A percentile compares a stretch with the other conserved stretches of the same genome.
phyloP scores from a whole-genome alignment of 83 land plant species.

The Larix sibirica region DNA sequence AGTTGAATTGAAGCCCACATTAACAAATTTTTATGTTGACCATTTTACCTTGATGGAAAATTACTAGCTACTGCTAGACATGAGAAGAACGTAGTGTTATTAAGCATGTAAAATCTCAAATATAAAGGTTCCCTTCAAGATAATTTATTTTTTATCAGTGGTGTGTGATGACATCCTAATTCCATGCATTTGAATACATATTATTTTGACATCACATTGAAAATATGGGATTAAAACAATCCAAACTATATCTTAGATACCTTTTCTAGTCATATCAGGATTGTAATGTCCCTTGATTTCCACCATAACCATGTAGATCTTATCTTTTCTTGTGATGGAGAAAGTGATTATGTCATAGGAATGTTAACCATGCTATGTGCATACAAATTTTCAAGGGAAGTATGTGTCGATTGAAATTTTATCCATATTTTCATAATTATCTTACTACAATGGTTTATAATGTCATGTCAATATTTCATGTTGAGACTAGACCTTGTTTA shows the following conservation, averaged over 20 bases:
- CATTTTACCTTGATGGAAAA: conserved; percentile 93
- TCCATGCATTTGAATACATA: conserved; percentile 90
- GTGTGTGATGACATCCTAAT: conserved; percentile 94
- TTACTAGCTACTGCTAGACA: conserved; percentile 90
- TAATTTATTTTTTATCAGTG: conserved; percentile 73
- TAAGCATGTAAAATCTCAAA: conserved; percentile 82
- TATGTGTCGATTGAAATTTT: conserved; percentile 62
- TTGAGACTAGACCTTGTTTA: conserved; percentile 50
- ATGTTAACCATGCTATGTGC: conserved; percentile 39
- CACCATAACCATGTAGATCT: conserved; percentile 52
- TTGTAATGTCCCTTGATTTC: conserved; percentile 76
- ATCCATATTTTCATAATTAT: conserved; percentile 58
- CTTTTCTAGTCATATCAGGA: conserved; percentile 58
- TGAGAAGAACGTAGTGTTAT: conserved; percentile 87
- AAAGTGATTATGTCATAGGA: conserved; percentile 75
- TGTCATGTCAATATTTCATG: conserved; percentile 56
- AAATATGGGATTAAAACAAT: conserved; percentile 96
- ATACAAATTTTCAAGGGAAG: conserved; percentile 33
- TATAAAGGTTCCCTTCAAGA: conserved; percentile 84
- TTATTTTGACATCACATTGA: conserved; percentile 91
- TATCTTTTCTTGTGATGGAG: conserved; percentile 72
- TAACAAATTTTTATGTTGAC: conserved; percentile 81
- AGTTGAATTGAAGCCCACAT: conserved; percentile 54
- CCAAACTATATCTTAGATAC: conserved; percentile 62
- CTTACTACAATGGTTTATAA: conserved; percentile 69